Percentiles rank a stretch among this genome's conserved stretches.
phyloP scores from a whole-genome alignment of 495 filamentous ascomycete species.

The Hypomontagnella submonticulosa region DNA sequence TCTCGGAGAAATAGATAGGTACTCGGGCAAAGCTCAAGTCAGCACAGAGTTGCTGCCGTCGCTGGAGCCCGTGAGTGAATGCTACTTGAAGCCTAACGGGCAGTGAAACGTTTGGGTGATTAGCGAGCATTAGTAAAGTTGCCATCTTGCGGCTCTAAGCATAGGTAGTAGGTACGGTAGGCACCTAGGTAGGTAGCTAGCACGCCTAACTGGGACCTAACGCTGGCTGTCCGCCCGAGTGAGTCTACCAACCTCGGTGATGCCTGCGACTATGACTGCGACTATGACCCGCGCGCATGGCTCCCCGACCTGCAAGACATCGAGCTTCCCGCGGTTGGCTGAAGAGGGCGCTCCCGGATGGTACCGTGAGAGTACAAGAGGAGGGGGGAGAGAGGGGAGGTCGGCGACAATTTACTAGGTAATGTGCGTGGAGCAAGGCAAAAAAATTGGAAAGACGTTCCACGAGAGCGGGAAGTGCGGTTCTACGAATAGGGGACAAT shows the following conservation, averaged over 20 bases:
- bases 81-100: background rate
- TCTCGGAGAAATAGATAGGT: background rate
- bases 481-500: constrained; percentile 30
- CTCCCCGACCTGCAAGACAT: constrained; percentile 39
- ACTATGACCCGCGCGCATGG: constrained; percentile 17
- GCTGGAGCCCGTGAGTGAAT: too few relatives aligned
- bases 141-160: constrained; percentile 17
- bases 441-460: background rate
- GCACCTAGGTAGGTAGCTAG: background rate
- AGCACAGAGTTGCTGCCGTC: too few relatives aligned
- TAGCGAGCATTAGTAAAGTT: constrained; percentile 9
- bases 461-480: constrained; percentile 15
- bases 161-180: background rate
- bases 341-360: constrained; percentile 25
- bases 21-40: too few relatives aligned
- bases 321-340: constrained; percentile 33
- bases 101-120: background rate
- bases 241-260: constrained; percentile 9
- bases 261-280: constrained; percentile 31
- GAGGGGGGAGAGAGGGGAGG: constrained; percentile 4
- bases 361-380: constrained; percentile 12
- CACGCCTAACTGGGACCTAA: background rate
- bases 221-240: background rate
- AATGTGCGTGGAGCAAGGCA: constrained; percentile 13
- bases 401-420: constrained; percentile 12